A percentile compares a stretch with the other conserved stretches of the same genome.
Conservation (phyloP, 176 grass and related monocot genomes). For the Musa itinerans region DNA sequence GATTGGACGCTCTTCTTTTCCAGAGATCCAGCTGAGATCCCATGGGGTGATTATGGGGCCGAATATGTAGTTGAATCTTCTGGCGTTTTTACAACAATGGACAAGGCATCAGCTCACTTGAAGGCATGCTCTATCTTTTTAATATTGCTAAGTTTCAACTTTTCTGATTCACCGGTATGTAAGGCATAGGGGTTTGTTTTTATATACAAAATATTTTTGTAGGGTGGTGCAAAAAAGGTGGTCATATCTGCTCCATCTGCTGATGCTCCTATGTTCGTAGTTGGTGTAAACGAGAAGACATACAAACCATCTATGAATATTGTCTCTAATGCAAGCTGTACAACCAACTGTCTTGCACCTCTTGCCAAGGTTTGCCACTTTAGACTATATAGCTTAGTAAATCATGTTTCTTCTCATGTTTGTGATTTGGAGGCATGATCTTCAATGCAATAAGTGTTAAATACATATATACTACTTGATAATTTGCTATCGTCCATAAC, state of each 20-base stretch:
- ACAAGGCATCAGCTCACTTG: constrained; percentile 79
- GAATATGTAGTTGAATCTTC: constrained; percentile 97
- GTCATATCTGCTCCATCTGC: constrained; percentile 72
- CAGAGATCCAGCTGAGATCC: constrained; percentile 86
- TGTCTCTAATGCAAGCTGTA: constrained; percentile 83
- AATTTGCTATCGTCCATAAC: background rate
- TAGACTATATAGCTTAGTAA: background rate
- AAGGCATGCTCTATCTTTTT: constrained; percentile 42
- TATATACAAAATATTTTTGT: background rate
- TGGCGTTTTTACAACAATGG: constrained; percentile 78
- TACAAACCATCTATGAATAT: constrained; percentile 48
- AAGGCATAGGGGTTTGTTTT: background rate
- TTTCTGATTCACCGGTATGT: background rate
- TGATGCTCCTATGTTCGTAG: constrained; percentile 72
- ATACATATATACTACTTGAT: too few species aligned
- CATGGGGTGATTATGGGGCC: constrained; percentile 77
- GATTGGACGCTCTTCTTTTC: constrained; percentile 1
- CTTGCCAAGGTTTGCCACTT: constrained; percentile 46
- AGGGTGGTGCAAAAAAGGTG: constrained; percentile 86
- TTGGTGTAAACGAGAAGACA: constrained; percentile 64
- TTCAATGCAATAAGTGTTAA: too few species aligned
- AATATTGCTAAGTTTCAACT: background rate
- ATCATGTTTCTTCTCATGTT: background rate
- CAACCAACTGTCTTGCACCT: constrained; percentile 78
- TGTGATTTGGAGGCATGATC: background rate